Conservation (phyloP, 495 filamentous ascomycete genomes). For the Aspergillus saccharolyticus region DNA sequence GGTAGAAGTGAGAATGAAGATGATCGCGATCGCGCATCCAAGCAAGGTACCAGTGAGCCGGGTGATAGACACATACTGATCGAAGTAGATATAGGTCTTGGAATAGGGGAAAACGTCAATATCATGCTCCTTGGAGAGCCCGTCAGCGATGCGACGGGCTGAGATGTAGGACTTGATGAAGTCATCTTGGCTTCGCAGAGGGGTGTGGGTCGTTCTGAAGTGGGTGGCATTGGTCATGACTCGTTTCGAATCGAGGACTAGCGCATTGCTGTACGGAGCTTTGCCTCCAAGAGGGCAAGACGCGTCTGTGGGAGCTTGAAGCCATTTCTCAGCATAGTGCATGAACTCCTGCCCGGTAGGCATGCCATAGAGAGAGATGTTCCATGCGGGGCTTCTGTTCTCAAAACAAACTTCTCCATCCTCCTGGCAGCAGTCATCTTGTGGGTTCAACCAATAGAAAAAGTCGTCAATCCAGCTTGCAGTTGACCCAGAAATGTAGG, state of each 20-base stretch:
- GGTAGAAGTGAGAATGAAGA: constrained; percentile 68
- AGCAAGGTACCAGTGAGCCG: constrained; percentile 71
- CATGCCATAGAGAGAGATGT: constrained; percentile 83
- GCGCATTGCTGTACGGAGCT: constrained; percentile 78
- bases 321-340: constrained; percentile 76
- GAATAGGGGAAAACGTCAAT: constrained; percentile 90
- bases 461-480: constrained; percentile 98
- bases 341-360: constrained; percentile 88
- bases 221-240: constrained; percentile 71
- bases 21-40: constrained; percentile 74
- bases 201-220: constrained; percentile 85
- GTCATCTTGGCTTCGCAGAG: constrained; percentile 80
- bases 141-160: constrained; percentile 80
- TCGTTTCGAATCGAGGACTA: constrained; percentile 67
- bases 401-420: constrained; percentile 70
- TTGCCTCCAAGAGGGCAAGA: constrained; percentile 83
- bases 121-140: constrained; percentile 60
- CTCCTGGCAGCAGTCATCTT: constrained; percentile 72
- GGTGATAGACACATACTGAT: constrained; percentile 88
- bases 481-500: constrained; percentile 85
- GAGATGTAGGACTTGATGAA: constrained; percentile 88
- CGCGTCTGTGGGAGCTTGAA: constrained; percentile 70
- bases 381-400: constrained; percentile 72
- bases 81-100: constrained; percentile 97
- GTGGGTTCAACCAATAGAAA: constrained; percentile 91